Evolutionary conservation across 2,329 filamentous ascomycete species (phyloP), one percentile per base, ranked within the genome.

Genomic region (Venturia effusa): DNA sequence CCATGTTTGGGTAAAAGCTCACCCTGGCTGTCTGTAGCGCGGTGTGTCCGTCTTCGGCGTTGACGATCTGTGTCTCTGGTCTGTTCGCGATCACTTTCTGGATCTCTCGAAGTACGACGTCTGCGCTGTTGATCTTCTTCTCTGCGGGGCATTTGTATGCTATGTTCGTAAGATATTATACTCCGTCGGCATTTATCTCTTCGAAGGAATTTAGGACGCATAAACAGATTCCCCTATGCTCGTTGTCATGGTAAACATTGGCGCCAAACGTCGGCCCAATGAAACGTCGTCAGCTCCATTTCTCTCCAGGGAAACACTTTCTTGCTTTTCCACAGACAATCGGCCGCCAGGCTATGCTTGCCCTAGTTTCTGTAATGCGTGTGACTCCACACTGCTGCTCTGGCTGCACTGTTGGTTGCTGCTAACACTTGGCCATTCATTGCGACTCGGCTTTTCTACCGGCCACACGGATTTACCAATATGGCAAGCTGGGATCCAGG

Each of bases 1-100:
- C 63, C 27, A 51, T 39, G n/a, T 54, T 40, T 43, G 30, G 63
- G 63, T 13, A 76, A 68, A 7, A 74, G 62, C 48, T 73, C 71
- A 65, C 74, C 74, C 37, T 70, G 69, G n/a, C 73, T 75, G 63
- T 77, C 75, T 13, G 74, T 76, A 4, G 74, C 74, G 34, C 74
- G 70, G 63, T 77, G 75, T 8, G 73, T 73, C 51, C 51, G 51
- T 37, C 57, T 45, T 61, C 69, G 69, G 41, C 74, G 66, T 2
- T 60, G 51, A 34, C 22, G 34, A 22, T 61, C 57, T 30, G 61
- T 19, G n/a, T 61, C 54, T 43, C 54, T 40, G 15, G 37, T 34
- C 45, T 55, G 54, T 34, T 45, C 54, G 22, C 62, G 34, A 24
- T 64, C 62, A 32, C 62, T 61, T 61, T 64, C 62, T n/a, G 62